phyloP scores from a whole-genome alignment of 306 rosid genomes.

The Leucaena leucocephala region DNA sequence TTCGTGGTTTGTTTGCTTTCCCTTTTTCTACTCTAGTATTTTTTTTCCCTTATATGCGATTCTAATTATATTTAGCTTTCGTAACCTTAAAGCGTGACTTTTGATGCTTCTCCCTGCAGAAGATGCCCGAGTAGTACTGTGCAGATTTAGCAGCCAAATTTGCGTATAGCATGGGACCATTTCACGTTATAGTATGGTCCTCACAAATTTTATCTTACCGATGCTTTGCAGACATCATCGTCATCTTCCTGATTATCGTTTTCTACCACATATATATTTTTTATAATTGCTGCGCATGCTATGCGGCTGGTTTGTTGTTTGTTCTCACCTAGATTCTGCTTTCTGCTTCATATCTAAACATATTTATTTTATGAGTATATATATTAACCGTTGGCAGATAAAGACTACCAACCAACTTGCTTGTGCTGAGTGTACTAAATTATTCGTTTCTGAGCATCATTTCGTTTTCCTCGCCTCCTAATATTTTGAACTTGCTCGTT shows the following conservation, averaged over 20 bases:
- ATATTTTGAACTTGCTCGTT: background rate
- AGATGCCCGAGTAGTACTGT: slow-evolving; percentile 42
- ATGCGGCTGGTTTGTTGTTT: slow-evolving; percentile 31
- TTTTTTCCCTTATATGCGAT: background rate
- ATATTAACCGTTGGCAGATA: background rate
- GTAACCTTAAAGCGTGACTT: slow-evolving; percentile 56
- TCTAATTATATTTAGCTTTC: slow-evolving; percentile 29
- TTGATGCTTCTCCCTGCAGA: slow-evolving; percentile 42
- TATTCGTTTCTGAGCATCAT: background rate
- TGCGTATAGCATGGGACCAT: slow-evolving; percentile 52
- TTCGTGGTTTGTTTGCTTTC: slow-evolving; percentile 11
- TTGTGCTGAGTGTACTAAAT: slow-evolving; percentile 10
- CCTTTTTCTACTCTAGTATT: background rate
- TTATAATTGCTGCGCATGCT: slow-evolving; percentile 45
- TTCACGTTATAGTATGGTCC: slow-evolving; percentile 66
- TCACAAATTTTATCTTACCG: slow-evolving; percentile 21
- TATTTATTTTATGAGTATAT: slow-evolving; percentile 13
- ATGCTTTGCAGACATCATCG: slow-evolving; percentile 21
- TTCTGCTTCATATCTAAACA: slow-evolving; percentile 23
- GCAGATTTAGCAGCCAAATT: slow-evolving; percentile 47
- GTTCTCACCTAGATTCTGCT: slow-evolving; percentile 33
- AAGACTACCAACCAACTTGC: slow-evolving; percentile 42
- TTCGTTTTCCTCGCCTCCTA: background rate
- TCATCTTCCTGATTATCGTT: slow-evolving; percentile 27
- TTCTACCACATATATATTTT: background rate